Evolutionary conservation across 2,329 filamentous ascomycete species (phyloP).

Genomic region (Colletotrichum gigasporum): DNA sequence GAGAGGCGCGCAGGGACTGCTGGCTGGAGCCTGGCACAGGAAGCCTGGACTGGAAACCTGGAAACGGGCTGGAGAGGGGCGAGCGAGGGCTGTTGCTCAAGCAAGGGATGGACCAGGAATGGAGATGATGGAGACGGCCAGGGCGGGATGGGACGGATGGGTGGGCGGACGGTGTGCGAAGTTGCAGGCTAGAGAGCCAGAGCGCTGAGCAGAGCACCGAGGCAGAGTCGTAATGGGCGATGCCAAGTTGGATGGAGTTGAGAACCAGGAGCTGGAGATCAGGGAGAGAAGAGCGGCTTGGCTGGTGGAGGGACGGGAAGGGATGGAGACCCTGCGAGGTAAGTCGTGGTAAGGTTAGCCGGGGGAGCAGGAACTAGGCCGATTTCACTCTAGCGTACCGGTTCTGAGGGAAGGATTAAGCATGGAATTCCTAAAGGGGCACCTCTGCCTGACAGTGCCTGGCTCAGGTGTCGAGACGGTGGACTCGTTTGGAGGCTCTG

Average conservation of each 20-base stretch:
- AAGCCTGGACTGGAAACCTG: constrained; percentile 17
- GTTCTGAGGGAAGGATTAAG: constrained; percentile 13
- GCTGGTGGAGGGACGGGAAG: constrained; percentile 30
- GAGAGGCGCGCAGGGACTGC: constrained; percentile 20
- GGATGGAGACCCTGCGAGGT: constrained; percentile 17
- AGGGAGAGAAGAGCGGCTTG: constrained; percentile 3
- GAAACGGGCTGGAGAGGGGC: not conserved
- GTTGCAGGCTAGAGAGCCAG: no score
- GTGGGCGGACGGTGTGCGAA: not conserved
- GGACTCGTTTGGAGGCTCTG: no score
- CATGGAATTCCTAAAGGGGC: constrained; percentile 2
- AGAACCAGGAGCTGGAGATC: not conserved
- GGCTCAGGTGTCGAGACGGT: no score
- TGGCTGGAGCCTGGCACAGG: not conserved
- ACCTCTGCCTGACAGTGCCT: no score
- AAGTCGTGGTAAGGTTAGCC: constrained; percentile 29
- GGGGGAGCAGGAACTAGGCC: not conserved
- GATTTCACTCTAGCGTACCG: not conserved
- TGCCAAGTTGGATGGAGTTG: not conserved
- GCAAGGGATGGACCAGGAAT: not conserved
- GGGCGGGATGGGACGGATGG: not conserved
- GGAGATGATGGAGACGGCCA: not conserved
- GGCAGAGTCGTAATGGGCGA: not conserved
- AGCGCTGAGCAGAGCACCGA: not conserved
- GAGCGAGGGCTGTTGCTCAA: not conserved